A percentile compares a stretch with the other conserved stretches of the same genome.
Conservation (phyloP, 768 basidiomycete species). For the Podaxis rugospora region DNA sequence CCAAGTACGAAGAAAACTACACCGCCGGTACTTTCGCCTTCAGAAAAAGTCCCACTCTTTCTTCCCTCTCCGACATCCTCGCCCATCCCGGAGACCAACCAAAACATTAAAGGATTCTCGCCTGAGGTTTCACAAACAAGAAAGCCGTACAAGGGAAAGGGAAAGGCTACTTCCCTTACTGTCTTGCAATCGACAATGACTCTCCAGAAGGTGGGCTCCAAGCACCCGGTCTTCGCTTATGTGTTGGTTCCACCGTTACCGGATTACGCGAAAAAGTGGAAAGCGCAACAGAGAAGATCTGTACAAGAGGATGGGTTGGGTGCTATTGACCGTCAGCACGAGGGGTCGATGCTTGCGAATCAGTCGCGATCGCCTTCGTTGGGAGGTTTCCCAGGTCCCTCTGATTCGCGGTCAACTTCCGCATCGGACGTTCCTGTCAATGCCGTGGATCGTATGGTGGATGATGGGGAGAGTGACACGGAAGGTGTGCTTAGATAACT, state of each 20-base stretch:
- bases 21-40: background rate
- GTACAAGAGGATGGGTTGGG: background rate
- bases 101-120: background rate
- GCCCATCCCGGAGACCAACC: conserved; percentile 12
- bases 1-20: background rate
- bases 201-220: background rate
- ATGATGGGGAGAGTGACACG: background rate
- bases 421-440: background rate
- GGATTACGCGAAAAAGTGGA: conserved; percentile 6
- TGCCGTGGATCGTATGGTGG: background rate
- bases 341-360: too few species aligned
- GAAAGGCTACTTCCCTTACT: background rate
- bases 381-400: background rate
- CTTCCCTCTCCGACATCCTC: conserved; percentile 41
- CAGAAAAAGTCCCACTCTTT: conserved; percentile 37
- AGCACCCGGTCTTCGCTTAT: background rate
- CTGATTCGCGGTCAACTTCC: background rate
- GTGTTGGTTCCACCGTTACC: conserved; percentile 6
- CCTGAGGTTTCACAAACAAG: background rate
- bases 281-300: background rate
- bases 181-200: background rate
- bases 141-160: background rate
- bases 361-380: conserved; percentile 5
- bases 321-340: background rate
- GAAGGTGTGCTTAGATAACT: conserved; percentile 14